These are phyloP conservation scores for Agrocybe chaxingu DNA, from an alignment of 768 basidiomycete species.

Conservation along the genomic window DNA sequence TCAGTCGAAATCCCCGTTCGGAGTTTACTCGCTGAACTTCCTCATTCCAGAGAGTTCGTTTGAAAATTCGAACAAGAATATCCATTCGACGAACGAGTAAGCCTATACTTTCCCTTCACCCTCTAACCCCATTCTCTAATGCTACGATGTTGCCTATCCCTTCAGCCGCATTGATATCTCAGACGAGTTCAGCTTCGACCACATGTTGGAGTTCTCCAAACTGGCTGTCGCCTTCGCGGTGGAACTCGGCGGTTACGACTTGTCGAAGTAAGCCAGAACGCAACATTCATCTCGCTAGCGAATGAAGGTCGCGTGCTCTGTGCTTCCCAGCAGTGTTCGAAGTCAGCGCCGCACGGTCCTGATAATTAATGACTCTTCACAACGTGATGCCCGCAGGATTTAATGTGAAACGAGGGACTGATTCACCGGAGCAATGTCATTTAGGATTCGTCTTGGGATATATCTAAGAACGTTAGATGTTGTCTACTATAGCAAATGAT, in stretches of 20 bases:
- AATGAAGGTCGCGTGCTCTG: too few species aligned
- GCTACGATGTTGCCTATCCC: background rate
- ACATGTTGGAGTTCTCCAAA: constrained; percentile 89
- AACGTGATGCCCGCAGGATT: background rate
- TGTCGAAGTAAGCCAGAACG: constrained; percentile 19
- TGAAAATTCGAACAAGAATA: constrained; percentile 76
- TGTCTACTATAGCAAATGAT: constrained; percentile 38
- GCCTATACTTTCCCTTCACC: constrained; percentile 25
- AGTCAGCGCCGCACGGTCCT: background rate
- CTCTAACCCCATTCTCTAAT: background rate
- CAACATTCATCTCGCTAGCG: background rate
- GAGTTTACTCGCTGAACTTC: constrained; percentile 12
- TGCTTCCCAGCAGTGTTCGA: too few species aligned
- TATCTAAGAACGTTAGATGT: constrained; percentile 32
- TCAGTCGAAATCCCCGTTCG: constrained; percentile 29
- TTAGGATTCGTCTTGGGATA: constrained; percentile 3
- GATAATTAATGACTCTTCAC: background rate
- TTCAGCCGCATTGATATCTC: constrained; percentile 80
- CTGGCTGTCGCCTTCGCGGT: constrained; percentile 76
- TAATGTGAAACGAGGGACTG: constrained; percentile 5
- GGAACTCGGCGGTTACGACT: constrained; percentile 59
- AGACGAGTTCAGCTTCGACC: constrained; percentile 84
- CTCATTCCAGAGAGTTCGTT: constrained; percentile 58
- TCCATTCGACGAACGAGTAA: constrained; percentile 80
- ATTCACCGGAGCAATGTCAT: constrained; percentile 1